Evolutionary conservation across 306 rosid species (phyloP).

Genomic region (Cajanus cajan): DNA sequence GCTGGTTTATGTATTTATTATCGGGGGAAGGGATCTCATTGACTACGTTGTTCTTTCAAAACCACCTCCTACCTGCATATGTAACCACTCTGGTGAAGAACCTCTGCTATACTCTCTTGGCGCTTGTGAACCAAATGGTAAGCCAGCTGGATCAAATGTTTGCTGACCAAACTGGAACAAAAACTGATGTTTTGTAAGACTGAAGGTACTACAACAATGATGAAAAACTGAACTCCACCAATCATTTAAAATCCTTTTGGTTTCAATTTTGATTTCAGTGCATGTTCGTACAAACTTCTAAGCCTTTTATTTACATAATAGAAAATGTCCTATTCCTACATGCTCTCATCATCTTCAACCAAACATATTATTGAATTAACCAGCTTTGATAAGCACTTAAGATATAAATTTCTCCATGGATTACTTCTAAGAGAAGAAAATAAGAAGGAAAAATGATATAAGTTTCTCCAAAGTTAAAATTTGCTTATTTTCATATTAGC

Average conservation of each 20-base stretch:
- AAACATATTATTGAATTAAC: background rate
- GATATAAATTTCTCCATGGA: too few species aligned
- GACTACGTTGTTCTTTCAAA: slow-evolving; percentile 74
- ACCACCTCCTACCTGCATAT: slow-evolving; percentile 90
- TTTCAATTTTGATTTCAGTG: background rate
- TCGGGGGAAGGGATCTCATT: slow-evolving; percentile 24
- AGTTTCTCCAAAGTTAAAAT: too few species aligned
- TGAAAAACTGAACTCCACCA: slow-evolving; percentile 13
- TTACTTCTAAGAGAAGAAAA: too few species aligned
- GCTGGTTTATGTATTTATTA: slow-evolving; percentile 53
- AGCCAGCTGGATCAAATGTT: slow-evolving; percentile 55
- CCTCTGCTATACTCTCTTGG: slow-evolving; percentile 71
- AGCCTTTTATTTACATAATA: background rate
- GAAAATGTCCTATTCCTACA: background rate
- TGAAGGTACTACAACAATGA: background rate
- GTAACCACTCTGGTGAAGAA: slow-evolving; percentile 90
- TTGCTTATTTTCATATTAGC: too few species aligned
- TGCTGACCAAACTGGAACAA: slow-evolving; percentile 63
- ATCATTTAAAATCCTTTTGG: background rate
- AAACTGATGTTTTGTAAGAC: slow-evolving; percentile 34
- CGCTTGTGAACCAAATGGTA: slow-evolving; percentile 64
- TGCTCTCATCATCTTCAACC: background rate
- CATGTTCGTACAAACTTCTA: background rate
- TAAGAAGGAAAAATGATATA: too few species aligned
- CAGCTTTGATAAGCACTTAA: background rate